phyloP scores from a whole-genome alignment of 2,329 filamentous ascomycete genomes.

The Fusarium sp. region DNA sequence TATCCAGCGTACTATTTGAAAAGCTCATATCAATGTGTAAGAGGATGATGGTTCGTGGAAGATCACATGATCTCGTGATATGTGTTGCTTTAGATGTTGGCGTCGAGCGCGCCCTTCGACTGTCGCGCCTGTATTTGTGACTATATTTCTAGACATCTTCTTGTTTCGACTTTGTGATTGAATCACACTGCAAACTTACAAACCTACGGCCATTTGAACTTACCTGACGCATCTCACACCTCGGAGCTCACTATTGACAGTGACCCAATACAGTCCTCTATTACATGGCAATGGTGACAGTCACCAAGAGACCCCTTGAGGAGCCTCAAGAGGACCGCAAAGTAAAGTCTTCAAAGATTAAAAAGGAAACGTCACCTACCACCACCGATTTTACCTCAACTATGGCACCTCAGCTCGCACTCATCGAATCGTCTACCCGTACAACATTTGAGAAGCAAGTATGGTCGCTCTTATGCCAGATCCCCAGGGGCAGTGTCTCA shows the following conservation, averaged over 20 bases:
- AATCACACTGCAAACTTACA: background rate
- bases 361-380: conserved; percentile 2
- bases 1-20: background rate
- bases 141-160: conserved; percentile 5
- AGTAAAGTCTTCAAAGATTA: conserved; percentile 26
- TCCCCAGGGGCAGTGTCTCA: conserved; percentile 78
- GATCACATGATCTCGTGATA: conserved; percentile 46
- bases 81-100: conserved; percentile 47
- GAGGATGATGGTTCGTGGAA: too few species aligned
- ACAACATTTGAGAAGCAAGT: conserved; percentile 71
- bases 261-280: background rate
- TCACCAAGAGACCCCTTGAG: conserved; percentile 35
- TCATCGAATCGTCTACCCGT: conserved; percentile 57
- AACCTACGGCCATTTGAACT: background rate
- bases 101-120: conserved; percentile 38
- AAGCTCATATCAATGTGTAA: background rate
- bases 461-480: conserved; percentile 79
- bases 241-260: background rate
- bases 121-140: conserved; percentile 12
- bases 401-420: conserved; percentile 56
- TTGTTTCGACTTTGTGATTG: background rate
- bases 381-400: conserved; percentile 7
- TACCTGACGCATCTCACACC: background rate
- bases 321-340: conserved; percentile 23
- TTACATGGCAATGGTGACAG: conserved; percentile 21